These are phyloP conservation scores for Botryotinia globosa DNA, from an alignment of 2,329 filamentous ascomycete genomes.

Conservation along the genomic window DNA sequence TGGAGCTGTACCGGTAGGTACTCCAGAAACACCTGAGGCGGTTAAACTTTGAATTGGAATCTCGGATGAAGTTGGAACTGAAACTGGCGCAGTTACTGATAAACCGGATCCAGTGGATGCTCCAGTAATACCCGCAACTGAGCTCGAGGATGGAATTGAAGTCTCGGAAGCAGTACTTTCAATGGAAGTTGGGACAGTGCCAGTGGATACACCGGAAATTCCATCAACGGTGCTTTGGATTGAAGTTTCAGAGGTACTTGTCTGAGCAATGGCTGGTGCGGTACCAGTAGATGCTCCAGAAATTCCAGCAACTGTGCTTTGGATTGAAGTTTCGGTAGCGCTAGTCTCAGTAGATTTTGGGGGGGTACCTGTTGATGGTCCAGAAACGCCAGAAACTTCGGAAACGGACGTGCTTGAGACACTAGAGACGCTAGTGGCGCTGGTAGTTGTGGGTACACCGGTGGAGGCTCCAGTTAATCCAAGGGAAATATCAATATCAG, in stretches of 20 bases:
- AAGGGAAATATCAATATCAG: not conserved
- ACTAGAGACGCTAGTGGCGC: not conserved
- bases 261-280: not conserved
- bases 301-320: not conserved
- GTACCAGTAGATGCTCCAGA: too few relatives aligned
- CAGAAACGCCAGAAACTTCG: not conserved
- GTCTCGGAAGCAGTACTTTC: not conserved
- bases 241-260: not conserved
- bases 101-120: not conserved
- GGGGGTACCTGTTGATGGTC: not conserved
- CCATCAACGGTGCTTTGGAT: not conserved
- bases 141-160: not conserved
- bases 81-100: not conserved
- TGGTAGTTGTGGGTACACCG: not conserved
- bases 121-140: not conserved
- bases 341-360: not conserved
- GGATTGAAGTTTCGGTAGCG: not conserved
- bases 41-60: not conserved
- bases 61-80: not conserved
- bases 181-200: not conserved
- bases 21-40: slow-evolving; percentile 3
- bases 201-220: not conserved
- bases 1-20: slow-evolving; percentile 6
- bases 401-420: not conserved
- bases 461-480: not conserved